These are phyloP conservation scores for Arthrobotrys entomopaga DNA, from an alignment of 2,329 filamentous ascomycete genomes.

Conservation along the genomic window DNA sequence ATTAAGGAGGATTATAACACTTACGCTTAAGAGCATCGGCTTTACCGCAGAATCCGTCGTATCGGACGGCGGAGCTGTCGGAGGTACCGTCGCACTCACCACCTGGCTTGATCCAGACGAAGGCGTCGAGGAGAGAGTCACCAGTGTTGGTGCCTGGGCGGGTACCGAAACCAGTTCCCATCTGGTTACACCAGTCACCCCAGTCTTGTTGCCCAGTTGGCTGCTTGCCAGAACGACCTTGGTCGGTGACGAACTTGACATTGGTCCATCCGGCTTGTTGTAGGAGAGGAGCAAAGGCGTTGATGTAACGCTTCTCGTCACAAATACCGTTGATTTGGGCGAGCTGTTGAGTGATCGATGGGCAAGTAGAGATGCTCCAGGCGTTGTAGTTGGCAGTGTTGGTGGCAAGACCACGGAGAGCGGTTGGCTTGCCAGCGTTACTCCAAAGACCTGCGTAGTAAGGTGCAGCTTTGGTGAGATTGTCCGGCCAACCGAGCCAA, in stretches of 20 bases:
- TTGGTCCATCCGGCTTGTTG: constrained; percentile 57
- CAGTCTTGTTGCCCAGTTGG: constrained; percentile 67
- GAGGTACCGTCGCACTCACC: constrained; percentile 65
- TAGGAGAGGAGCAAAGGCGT: constrained; percentile 62
- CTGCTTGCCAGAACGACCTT: constrained; percentile 67
- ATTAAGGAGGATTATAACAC: constrained; percentile 35
- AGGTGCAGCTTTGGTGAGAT: constrained; percentile 66
- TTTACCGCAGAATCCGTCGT: constrained; percentile 69
- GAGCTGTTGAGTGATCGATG: constrained; percentile 64
- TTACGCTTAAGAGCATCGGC: constrained; percentile 60
- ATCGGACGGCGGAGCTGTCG: constrained; percentile 66
- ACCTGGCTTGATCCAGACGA: constrained; percentile 62
- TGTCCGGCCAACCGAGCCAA: constrained; percentile 70
- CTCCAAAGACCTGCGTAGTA: constrained; percentile 66
- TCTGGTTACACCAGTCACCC: constrained; percentile 65
- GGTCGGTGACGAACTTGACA: constrained; percentile 66
- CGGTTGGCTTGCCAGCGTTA: constrained; percentile 65
- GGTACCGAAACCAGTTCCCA: constrained; percentile 60
- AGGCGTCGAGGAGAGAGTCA: constrained; percentile 59
- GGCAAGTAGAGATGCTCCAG: constrained; percentile 59
- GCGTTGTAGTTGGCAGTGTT: constrained; percentile 71
- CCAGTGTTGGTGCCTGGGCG: constrained; percentile 58
- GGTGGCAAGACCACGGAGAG: constrained; percentile 69
- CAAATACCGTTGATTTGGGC: constrained; percentile 61
- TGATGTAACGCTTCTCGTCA: constrained; percentile 62